phyloP scores from a whole-genome alignment of 352 stramenopile species.

The Phytophthora chlamydospora region DNA sequence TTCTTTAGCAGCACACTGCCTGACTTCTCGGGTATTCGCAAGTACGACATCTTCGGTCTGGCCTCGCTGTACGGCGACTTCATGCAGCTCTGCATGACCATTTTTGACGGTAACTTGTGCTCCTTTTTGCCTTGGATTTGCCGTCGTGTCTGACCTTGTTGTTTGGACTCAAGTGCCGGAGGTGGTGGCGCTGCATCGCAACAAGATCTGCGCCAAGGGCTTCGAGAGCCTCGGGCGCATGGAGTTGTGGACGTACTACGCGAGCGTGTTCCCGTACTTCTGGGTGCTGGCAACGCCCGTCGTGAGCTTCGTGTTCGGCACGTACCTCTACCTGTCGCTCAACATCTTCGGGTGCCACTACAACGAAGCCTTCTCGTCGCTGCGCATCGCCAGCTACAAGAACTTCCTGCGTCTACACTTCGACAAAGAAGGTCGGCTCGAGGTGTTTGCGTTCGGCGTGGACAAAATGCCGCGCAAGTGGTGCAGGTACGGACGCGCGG shows the following conservation, averaged over 20 bases:
- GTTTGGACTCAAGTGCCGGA: constrained; percentile 59
- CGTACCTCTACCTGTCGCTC: constrained; percentile 86
- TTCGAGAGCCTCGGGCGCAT: constrained; percentile 67
- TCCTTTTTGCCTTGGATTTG: neutral
- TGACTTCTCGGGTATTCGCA: constrained; percentile 63
- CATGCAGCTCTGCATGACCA: constrained; percentile 80
- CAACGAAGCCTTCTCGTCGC: constrained; percentile 89
- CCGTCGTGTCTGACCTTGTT: constrained; percentile 11
- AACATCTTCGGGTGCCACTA: constrained; percentile 89
- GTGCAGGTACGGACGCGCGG: constrained; percentile 54
- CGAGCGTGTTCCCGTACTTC: constrained; percentile 88
- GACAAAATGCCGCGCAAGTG: constrained; percentile 91
- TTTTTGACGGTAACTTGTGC: constrained; percentile 73
- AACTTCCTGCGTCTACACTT: constrained; percentile 89
- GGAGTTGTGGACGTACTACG: constrained; percentile 86
- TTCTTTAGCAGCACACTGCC: constrained; percentile 83
- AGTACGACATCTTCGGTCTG: constrained; percentile 73
- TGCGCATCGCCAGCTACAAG: constrained; percentile 91
- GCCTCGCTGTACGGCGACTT: constrained; percentile 68
- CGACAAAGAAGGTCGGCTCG: constrained; percentile 71
- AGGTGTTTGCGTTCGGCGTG: constrained; percentile 87
- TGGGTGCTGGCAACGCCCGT: constrained; percentile 85
- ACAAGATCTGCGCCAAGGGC: constrained; percentile 79
- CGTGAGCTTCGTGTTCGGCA: constrained; percentile 80
- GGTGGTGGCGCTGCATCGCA: constrained; percentile 79